Base-by-base conservation (phyloP, 2,329 filamentous ascomycete genomes). In the Mollisiaceae sp. region DNA sequence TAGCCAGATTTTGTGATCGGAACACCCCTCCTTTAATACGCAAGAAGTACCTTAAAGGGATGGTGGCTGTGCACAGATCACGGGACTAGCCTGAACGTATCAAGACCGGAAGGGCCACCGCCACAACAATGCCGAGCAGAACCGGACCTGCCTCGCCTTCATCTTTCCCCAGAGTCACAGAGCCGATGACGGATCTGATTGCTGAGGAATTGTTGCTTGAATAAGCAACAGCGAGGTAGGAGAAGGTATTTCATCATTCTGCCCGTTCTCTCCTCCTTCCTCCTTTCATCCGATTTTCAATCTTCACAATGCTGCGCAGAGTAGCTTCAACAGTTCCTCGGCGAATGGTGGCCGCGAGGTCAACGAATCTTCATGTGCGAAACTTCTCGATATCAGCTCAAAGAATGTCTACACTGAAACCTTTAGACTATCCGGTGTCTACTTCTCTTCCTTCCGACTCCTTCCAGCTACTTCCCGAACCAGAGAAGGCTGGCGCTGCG, bases 401-500 rank as follows among this genome's bases (percentile, higher is more conserved):
- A 32, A 73, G 67, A 60, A 75, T 74, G 74, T 63, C 63, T 38
- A 18, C 64, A 11, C 62, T 74, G 55, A 71, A 70, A 47, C 67
- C 70, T 41, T 68, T 75, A 5, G 63, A 67, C 12, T 59, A 74
- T 61, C 72, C 74, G n/a, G 62, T 77, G 65, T 71, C 74, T 52
- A 41, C 66, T 2, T 58, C 67, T 38, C 67, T 74, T 12, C 70
- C 73, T 0, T 87, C 91, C 64, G 93, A 97, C 75, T 86, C 91
- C 35, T 97, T 94, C 80, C 94, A 97, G 77, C 85, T 97, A 15
- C 85, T 97, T 0, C 85, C 92, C 47, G 92, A 93, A 70, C 79
- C 86, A 38, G 82, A 90, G 64, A 97, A 98, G 78, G 82, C 90
- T 0, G 93, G 93, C 18, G 83, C 85, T 20, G 88, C 92, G 0